Evolutionary conservation across 768 basidiomycete species (phyloP).

Genomic region (Mycena rebaudengoi): DNA sequence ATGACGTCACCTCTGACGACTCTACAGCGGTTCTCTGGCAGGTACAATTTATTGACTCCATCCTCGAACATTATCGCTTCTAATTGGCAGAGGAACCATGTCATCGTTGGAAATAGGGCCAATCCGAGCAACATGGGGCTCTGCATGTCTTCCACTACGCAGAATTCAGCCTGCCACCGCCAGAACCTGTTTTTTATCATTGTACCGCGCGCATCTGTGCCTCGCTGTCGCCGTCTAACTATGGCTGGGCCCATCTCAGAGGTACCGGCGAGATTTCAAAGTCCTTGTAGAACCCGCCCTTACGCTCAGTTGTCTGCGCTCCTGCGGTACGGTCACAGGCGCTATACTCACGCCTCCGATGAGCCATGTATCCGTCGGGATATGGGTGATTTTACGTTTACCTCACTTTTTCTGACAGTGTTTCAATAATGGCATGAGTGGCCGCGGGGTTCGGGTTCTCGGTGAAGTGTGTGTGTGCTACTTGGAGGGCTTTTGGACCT

Average conservation of each 20-base stretch:
- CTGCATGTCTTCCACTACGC: no score
- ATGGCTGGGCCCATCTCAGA: no score
- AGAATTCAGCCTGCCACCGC: neutral
- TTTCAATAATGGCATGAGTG: neutral
- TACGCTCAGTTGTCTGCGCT: neutral
- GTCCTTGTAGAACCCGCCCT: neutral
- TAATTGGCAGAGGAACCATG: no score
- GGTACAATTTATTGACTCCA: no score
- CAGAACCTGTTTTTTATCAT: neutral
- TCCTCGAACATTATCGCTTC: no score
- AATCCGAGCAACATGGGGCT: no score
- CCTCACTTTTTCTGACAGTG: neutral
- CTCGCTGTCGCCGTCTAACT: no score
- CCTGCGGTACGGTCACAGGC: neutral
- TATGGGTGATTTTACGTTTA: neutral
- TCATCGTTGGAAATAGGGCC: no score
- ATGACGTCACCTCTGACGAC: no score
- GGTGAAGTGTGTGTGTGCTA: neutral
- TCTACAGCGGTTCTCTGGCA: no score
- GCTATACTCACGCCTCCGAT: neutral
- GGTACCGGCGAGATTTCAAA: no score
- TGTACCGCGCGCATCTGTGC: no score
- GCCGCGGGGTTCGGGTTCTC: neutral
- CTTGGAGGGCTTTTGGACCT: neutral
- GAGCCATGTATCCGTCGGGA: neutral